Percentiles rank a stretch among this genome's conserved stretches.
Evolutionary conservation across 257 asterid genomes (phyloP).

Genomic region (Thymus quinquecostatus): DNA sequence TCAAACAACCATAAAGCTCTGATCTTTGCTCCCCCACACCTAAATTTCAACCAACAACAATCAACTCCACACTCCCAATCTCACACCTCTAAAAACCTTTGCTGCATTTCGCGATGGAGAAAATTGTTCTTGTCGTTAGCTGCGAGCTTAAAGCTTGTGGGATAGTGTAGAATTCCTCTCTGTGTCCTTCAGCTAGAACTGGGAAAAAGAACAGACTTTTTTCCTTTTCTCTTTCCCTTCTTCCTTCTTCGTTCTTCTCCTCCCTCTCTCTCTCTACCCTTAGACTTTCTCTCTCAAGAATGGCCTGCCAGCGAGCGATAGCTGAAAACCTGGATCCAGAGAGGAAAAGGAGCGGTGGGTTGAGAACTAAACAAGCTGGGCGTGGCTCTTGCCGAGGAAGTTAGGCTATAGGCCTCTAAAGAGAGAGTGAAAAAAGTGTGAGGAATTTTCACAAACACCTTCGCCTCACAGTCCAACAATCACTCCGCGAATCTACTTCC

Average conservation of each 20-base stretch:
- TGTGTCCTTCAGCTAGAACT: neutral
- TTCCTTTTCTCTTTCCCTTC: neutral
- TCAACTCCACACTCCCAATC: slow-evolving; percentile 2
- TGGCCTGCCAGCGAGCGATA: slow-evolving; percentile 59
- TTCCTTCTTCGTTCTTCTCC: slow-evolving; percentile 4
- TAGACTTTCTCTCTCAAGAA: slow-evolving; percentile 41
- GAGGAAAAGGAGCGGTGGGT: slow-evolving; percentile 90
- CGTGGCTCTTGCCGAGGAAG: slow-evolving; percentile 99
- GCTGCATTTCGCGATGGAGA: slow-evolving; percentile 59
- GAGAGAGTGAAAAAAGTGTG: slow-evolving; percentile 21
- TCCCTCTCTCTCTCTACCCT: slow-evolving; percentile 4
- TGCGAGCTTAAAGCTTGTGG: slow-evolving; percentile 87
- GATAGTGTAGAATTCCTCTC: slow-evolving; percentile 60
- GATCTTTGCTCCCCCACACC: slow-evolving; percentile 37
- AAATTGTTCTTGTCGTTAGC: slow-evolving; percentile 52
- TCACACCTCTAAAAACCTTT: neutral
- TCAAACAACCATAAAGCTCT: slow-evolving; percentile 35
- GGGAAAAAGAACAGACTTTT: slow-evolving; percentile 15
- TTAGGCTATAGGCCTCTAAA: slow-evolving; percentile 51
- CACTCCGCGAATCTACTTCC: slow-evolving; percentile 28
- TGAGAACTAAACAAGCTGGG: slow-evolving; percentile 97
- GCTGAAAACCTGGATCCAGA: slow-evolving; percentile 82
- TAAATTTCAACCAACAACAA: slow-evolving; percentile 2
- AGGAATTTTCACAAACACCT: slow-evolving; percentile 35
- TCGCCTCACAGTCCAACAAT: slow-evolving; percentile 30